phyloP scores from a whole-genome alignment of 2,329 filamentous ascomycete species.

The Trichoderma koningiopsis region DNA sequence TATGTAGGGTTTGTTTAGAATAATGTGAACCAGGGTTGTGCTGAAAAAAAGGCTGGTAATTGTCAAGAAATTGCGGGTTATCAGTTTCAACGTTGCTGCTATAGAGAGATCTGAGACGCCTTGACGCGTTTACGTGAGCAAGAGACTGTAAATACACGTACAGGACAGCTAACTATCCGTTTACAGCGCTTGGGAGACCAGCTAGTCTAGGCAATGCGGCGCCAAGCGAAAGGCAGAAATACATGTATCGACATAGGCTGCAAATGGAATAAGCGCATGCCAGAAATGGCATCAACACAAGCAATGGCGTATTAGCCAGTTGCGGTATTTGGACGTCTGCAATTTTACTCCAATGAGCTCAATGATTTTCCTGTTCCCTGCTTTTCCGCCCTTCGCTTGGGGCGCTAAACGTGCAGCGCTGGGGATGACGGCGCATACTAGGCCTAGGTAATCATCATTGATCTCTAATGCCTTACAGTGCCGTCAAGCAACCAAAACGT shows the following conservation, averaged over 20 bases:
- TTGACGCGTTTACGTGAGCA: slow-evolving; percentile 7
- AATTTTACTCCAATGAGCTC: not conserved
- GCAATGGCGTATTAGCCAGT: not conserved
- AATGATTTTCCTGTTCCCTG: not conserved
- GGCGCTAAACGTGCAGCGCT: not conserved
- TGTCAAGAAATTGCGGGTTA: not conserved
- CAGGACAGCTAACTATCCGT: not conserved
- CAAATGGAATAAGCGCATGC: not conserved
- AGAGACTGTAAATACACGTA: not conserved
- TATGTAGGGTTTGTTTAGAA: slow-evolving; percentile 66
- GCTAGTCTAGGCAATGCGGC: not conserved
- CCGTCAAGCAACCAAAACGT: not conserved
- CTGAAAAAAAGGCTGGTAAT: not conserved
- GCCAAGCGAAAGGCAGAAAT: not conserved
- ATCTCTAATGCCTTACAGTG: not conserved
- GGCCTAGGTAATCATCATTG: not conserved
- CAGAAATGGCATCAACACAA: not conserved
- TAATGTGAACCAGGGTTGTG: slow-evolving; percentile 66
- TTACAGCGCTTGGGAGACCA: not conserved
- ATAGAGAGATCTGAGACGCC: not conserved
- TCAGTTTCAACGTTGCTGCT: not conserved
- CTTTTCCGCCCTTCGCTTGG: not conserved
- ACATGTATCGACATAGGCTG: too few species aligned
- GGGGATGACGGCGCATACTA: not conserved
- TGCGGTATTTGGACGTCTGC: not conserved